A percentile compares a stretch with the other conserved stretches of the same genome.
Conservation (phyloP, 23 red algal species). For the Agarophyton chilense region DNA sequence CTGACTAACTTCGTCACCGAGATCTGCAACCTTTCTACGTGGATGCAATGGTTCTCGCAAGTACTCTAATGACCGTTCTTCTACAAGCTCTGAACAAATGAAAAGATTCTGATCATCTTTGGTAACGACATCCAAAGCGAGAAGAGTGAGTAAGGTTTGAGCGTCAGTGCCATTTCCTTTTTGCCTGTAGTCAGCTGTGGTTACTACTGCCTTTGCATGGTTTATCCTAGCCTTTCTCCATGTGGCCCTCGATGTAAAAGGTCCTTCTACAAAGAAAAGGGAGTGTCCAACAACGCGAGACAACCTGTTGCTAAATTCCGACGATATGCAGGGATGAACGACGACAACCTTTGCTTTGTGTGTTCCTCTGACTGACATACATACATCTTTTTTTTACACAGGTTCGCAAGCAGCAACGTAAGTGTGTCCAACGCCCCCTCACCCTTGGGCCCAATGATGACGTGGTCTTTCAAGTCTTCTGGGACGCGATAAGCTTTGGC, state of each 20-base stretch:
- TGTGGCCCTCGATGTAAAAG: conserved; percentile 34
- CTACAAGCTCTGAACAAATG: conserved; percentile 70
- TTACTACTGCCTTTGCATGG: conserved; percentile 51
- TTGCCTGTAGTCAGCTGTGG: conserved; percentile 56
- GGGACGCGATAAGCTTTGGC: background rate
- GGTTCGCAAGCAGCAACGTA: conserved; percentile 36
- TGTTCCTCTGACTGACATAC: background rate
- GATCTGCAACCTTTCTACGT: conserved; percentile 35
- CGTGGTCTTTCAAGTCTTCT: conserved; percentile 32
- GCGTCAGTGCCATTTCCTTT: conserved; percentile 41
- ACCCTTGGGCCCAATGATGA: conserved; percentile 52
- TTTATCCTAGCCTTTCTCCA: conserved; percentile 47
- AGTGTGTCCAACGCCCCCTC: conserved; percentile 39
- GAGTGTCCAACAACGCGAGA: conserved; percentile 10
- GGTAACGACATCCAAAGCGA: conserved; percentile 62
- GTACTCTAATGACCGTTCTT: conserved; percentile 61
- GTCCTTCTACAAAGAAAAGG: conserved; percentile 56
- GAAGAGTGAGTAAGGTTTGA: conserved; percentile 55
- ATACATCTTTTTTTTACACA: conserved; percentile 43
- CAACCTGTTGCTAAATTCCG: conserved; percentile 35
- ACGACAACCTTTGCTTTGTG: conserved; percentile 26
- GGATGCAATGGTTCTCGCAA: conserved; percentile 67
- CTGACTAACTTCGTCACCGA: conserved; percentile 6
- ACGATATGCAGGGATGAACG: conserved; percentile 40
- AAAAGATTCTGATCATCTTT: conserved; percentile 54